phyloP scores from a whole-genome alignment of 1,284 basidiomycete genomes.

The Fomitopsis pinicola region DNA sequence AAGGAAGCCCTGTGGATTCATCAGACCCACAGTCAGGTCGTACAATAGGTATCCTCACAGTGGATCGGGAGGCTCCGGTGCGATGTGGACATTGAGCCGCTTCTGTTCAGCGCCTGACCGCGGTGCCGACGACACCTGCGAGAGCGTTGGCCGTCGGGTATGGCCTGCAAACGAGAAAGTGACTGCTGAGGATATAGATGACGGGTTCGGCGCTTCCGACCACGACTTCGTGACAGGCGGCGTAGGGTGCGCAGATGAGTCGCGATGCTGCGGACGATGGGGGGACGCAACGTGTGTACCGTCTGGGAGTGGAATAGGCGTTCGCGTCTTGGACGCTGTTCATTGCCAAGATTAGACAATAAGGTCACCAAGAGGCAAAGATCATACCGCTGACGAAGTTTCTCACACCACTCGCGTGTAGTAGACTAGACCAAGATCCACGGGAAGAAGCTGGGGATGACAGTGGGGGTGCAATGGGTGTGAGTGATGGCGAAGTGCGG shows the following conservation, averaged over 20 bases:
- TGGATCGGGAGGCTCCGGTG: constrained; percentile 17
- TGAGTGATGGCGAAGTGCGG: constrained; percentile 31
- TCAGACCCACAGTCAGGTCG: background rate
- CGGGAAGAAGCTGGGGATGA: constrained; percentile 52
- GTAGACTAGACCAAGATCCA: constrained; percentile 73
- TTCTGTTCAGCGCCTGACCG: constrained; percentile 31
- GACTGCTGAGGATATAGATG: constrained; percentile 22
- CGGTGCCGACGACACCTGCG: constrained; percentile 28
- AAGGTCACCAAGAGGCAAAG: background rate
- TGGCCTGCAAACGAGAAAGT: constrained; percentile 38
- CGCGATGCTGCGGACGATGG: constrained; percentile 3
- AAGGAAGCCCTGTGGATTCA: constrained; percentile 4
- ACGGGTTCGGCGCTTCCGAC: constrained; percentile 37
- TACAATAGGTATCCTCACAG: constrained; percentile 12
- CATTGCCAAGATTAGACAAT: background rate
- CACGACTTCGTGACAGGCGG: constrained; percentile 49
- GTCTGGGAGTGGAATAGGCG: constrained; percentile 3
- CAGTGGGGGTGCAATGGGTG: constrained; percentile 28
- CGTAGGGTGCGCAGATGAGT: constrained; percentile 18
- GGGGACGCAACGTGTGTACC: background rate
- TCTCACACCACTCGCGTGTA: constrained; percentile 57
- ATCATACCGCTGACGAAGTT: constrained; percentile 56
- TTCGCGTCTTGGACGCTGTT: background rate
- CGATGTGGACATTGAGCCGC: constrained; percentile 26
- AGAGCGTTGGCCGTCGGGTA: constrained; percentile 34